A percentile compares a stretch with the other conserved stretches of the same genome.
Evolutionary conservation across 805 yeast species (phyloP).

Genomic region (Blastobotrys mokoenaii): DNA sequence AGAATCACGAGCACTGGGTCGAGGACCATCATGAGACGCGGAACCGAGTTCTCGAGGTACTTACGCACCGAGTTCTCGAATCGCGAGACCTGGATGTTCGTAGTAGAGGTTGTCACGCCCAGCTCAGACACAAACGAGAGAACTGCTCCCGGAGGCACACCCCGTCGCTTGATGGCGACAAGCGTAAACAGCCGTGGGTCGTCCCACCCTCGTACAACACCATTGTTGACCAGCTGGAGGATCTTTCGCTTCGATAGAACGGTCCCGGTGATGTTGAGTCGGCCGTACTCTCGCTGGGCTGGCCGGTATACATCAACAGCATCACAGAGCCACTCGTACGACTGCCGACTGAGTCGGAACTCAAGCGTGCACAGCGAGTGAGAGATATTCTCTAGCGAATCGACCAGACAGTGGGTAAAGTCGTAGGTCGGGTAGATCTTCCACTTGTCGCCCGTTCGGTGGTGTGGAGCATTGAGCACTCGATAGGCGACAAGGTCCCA

Average conservation of each 20-base stretch:
- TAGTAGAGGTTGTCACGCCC: constrained; percentile 92
- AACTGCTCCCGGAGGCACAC: constrained; percentile 98
- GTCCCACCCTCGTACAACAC: constrained; percentile 91
- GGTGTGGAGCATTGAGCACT: constrained; percentile 85
- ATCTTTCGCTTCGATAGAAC: constrained; percentile 92
- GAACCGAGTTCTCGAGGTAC: constrained; percentile 82
- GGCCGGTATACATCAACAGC: constrained; percentile 93
- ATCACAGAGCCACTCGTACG: constrained; percentile 98
- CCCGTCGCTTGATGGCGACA: constrained; percentile 92
- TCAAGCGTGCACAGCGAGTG: constrained; percentile 97
- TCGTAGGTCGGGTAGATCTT: constrained; percentile 97
- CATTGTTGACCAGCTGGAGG: constrained; percentile 78
- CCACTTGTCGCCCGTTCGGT: constrained; percentile 97
- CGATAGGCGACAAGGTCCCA: constrained; percentile 99
- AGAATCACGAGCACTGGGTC: constrained; percentile 79
- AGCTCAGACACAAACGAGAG: constrained; percentile 85
- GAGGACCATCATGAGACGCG: constrained; percentile 87
- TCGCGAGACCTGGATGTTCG: constrained; percentile 83
- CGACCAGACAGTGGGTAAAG: constrained; percentile 98
- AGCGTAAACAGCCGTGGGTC: constrained; percentile 94
- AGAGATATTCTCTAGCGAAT: constrained; percentile 90
- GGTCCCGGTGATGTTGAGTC: constrained; percentile 91
- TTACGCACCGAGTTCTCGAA: constrained; percentile 85
- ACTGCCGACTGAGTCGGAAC: constrained; percentile 82
- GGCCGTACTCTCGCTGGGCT: constrained; percentile 97